Evolutionary conservation across 2,329 filamentous ascomycete genomes (phyloP).

Genomic region (Epichloe bromicola): DNA sequence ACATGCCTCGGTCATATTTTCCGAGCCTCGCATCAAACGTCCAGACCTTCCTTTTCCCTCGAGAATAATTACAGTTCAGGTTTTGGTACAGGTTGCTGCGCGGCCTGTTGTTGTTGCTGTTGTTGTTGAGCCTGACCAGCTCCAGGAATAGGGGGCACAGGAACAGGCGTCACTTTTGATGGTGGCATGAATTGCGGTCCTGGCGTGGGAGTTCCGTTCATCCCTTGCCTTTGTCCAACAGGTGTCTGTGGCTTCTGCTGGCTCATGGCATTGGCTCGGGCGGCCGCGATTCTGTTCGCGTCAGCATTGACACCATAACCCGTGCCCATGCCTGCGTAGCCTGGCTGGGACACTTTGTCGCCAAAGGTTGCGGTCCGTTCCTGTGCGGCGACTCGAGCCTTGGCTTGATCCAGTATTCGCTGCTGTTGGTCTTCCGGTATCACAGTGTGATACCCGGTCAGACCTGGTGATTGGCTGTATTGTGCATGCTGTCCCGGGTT

Average conservation of each 20-base stretch:
- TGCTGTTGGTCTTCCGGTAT: conserved; percentile 37
- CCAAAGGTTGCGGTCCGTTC: conserved; percentile 28
- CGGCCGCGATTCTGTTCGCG: conserved; percentile 18
- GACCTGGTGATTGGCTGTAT: conserved; percentile 22
- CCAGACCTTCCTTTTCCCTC: neutral
- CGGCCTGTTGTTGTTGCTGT: conserved; percentile 14
- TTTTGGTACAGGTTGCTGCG: conserved; percentile 1
- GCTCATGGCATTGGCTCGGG: conserved; percentile 23
- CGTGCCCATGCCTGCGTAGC: conserved; percentile 25
- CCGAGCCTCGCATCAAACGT: neutral
- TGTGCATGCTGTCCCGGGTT: conserved; percentile 16
- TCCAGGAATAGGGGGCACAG: conserved; percentile 30
- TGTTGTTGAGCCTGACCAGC: conserved; percentile 15
- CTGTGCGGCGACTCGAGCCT: conserved; percentile 32
- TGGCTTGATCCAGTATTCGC: conserved; percentile 37
- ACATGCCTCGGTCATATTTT: neutral
- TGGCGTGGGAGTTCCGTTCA: conserved; percentile 26
- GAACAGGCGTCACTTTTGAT: conserved; percentile 31
- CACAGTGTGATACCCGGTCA: conserved; percentile 35
- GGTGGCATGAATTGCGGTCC: conserved; percentile 19
- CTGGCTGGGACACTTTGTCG: conserved; percentile 34
- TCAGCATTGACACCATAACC: conserved; percentile 20
- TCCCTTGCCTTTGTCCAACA: conserved; percentile 15
- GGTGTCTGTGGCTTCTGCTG: conserved; percentile 26
- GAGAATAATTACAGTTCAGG: neutral